Evolutionary conservation across 345 rosid species (phyloP), one percentile per base, ranked within the genome.

Genomic region (Arabidopsis thaliana): DNA sequence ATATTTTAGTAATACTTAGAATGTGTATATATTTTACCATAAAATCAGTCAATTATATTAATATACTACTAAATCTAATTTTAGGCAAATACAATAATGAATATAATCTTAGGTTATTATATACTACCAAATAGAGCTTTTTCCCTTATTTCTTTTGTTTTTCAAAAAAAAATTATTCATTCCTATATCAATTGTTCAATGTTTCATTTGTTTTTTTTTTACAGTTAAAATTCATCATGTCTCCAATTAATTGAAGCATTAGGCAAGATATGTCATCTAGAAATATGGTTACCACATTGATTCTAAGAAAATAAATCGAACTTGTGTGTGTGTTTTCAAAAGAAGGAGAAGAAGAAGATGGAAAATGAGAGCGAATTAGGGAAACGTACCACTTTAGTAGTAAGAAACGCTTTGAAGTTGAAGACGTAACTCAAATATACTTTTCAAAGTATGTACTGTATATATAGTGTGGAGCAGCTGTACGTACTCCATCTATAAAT

Each of bases 391-490:
- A 65, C 32, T 34, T 33, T 14, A 36, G 42, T 41, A 42, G 32
- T 42, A 74, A 55, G 55, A 45, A 12, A 64, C 48, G 63, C 34
- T 13, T 23, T 34, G 52, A 57, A 25, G 59, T 65, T 11, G 59
- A 66, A 74, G 66, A 74, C 58, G 72, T 7, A 56, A 65, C 71
- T 55, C 65, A 33, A 63, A 12, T 1, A 23, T 37, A 38, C 14
- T 38, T 49, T 16, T 11, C 22, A 40, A 36, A 34, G 36, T 28
- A 12, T 23, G 16, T 14, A 14, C 57, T 55, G 16, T 2, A 14
- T 48, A 36, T 44, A 13, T 44, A 46, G 24, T 46, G 53, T 8
- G 24, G 5, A 7, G 25, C 50, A 45, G 50, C 50, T 45, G 60
- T 30, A 8, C 25, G 51, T 72, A 72, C 49, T 45, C 52, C 7